Conservation (phyloP, 768 basidiomycete genomes). For the Chiua virens region DNA sequence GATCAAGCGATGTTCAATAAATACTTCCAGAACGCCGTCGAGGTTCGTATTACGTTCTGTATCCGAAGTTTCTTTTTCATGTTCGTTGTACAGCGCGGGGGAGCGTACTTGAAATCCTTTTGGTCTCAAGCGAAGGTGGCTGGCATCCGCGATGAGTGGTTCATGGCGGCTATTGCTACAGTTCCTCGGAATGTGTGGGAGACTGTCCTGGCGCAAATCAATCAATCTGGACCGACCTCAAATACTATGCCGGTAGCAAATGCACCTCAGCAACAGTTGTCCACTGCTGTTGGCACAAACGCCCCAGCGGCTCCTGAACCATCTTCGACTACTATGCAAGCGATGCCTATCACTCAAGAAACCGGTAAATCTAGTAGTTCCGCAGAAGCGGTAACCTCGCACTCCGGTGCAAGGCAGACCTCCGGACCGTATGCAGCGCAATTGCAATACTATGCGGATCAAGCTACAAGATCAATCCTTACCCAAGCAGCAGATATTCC, state of each 20-base stretch:
- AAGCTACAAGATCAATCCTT: conserved; percentile 8
- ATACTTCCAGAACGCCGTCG: conserved; percentile 19
- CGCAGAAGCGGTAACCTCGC: not conserved
- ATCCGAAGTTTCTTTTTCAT: conserved; percentile 7
- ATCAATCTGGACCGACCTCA: not conserved
- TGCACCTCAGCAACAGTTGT: not conserved
- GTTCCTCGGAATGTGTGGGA: conserved; percentile 17
- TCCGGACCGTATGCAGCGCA: conserved; percentile 11
- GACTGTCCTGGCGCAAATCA: conserved; percentile 4
- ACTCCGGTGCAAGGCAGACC: not conserved
- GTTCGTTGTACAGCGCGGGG: conserved; percentile 13
- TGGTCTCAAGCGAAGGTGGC: conserved; percentile 10
- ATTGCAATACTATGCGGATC: conserved; percentile 23
- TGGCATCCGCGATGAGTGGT: conserved; percentile 23
- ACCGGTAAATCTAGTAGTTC: not conserved
- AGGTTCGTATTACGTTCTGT: conserved; percentile 16
- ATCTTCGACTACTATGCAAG: not conserved
- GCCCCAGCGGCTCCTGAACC: not conserved
- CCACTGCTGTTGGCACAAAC: not conserved
- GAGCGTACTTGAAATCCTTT: conserved; percentile 10
- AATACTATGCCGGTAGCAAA: not conserved
- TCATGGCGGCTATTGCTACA: conserved; percentile 13
- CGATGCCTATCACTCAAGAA: not conserved
- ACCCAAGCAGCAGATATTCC: conserved; percentile 2
- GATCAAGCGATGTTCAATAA: conserved; percentile 20